phyloP scores from a whole-genome alignment of 2,329 filamentous ascomycete genomes.

The Colletotrichum incanum region DNA sequence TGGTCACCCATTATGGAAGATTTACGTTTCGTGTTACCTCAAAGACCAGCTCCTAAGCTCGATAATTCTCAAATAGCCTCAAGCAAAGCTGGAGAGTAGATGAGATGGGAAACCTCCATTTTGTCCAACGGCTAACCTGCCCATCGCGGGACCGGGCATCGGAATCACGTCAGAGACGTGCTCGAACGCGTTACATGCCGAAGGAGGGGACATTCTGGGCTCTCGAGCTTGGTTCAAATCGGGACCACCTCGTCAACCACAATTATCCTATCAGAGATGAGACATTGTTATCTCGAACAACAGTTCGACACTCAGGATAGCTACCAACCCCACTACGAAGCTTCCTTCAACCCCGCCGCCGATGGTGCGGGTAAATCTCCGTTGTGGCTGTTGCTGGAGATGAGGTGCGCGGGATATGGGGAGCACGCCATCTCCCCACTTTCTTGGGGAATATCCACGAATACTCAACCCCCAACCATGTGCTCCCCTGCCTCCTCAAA shows the following conservation, averaged over 20 bases:
- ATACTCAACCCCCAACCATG: neutral
- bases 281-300: constrained; percentile 34
- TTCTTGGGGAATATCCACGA: constrained; percentile 39
- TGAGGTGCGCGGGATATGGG: constrained; percentile 25
- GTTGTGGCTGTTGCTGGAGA: constrained; percentile 9
- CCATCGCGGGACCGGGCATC: constrained; percentile 24
- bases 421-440: constrained; percentile 45
- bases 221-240: constrained; percentile 10
- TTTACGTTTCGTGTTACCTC: neutral
- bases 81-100: neutral
- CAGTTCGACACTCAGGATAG: constrained; percentile 18
- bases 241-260: neutral
- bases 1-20: constrained; percentile 35
- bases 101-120: constrained; percentile 1
- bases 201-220: constrained; percentile 10
- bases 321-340: constrained; percentile 18
- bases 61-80: neutral
- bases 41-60: neutral
- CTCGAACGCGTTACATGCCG: constrained; percentile 35
- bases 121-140: constrained; percentile 8
- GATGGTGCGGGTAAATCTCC: neutral
- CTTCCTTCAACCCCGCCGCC: constrained; percentile 11
- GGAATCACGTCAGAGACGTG: constrained; percentile 39
- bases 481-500: constrained; percentile 15
- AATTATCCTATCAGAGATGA: constrained; percentile 33